Evolutionary conservation across 129 eudicot species (phyloP), one percentile per base, ranked within the genome.

Genomic region (Escallonia herrerae): DNA sequence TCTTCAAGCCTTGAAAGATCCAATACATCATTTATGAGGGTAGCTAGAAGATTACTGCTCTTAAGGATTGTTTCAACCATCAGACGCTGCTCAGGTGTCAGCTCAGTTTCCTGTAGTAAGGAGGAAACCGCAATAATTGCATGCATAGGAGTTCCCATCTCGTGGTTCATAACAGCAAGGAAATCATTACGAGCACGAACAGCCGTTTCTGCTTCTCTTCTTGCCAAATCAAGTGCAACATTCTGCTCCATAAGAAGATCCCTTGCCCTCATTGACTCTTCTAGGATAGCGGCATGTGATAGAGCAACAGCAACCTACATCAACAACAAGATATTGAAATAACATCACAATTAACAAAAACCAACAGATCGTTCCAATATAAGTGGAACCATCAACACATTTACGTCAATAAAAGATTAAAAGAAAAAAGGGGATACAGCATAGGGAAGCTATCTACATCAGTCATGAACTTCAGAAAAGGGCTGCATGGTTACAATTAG

Each of bases 81-180:
- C 52, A 89, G 73, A 47, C 99, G 86, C 63, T 94, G 99, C 83
- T 94, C 96, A 2, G 99, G 93, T 64, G 90, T 84, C 63, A 94
- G 80, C 63, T 84, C 97, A 42, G 97, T 93, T 72, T 83, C 98
- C 66, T 76, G 86, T 15, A 93, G 70, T 37, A 93, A 75, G 39
- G 98, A 93, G 0, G 95, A 93, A 37, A 93, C 85, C 40, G 98
- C 98, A 64, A 85, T 86, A 63, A 86, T 83, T 40, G 95, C 98
- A 78, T 93, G 96, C 96, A 93, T 86, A 0, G 98, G 98, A 61
- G 96, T 93, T 66, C 98, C 76, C 98, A 93, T 93, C 75, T 93
- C 98, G 80, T 93, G 98, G 77, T 94, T 94, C 99, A 86, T 94
- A n/a, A 94, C 99, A 11, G 97, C 97, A 82, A 94, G 81, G 72